phyloP scores from a whole-genome alignment of 768 basidiomycete genomes.

The Hydnum rufescens region DNA sequence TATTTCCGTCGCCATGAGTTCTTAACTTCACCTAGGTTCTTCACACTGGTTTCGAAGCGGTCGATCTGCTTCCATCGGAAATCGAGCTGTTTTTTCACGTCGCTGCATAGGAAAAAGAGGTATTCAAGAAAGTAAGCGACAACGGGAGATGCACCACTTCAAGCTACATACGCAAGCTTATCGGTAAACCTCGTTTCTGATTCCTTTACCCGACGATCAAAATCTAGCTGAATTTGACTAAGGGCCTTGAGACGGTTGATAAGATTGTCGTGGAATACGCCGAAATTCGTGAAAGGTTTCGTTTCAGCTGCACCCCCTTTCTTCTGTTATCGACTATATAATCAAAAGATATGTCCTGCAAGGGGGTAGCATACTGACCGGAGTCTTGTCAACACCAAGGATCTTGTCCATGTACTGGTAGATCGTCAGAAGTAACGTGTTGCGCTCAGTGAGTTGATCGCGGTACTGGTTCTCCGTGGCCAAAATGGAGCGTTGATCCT shows the following conservation, averaged over 20 bases:
- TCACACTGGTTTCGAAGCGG: no score
- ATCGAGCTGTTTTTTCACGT: conserved; percentile 77
- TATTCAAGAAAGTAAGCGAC: no score
- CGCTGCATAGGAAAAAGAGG: no score
- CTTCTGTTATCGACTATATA: background rate
- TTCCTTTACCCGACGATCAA: conserved; percentile 70
- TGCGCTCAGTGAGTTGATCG: conserved; percentile 84
- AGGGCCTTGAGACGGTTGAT: conserved; percentile 71
- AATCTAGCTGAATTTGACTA: conserved; percentile 65
- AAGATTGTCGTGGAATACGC: conserved; percentile 86
- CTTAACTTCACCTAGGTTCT: no score
- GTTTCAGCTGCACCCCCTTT: conserved; percentile 43
- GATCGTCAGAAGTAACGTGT: conserved; percentile 75
- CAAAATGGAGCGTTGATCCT: conserved; percentile 59
- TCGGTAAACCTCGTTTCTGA: conserved; percentile 54
- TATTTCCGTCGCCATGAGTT: conserved; percentile 79
- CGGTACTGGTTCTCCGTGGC: conserved; percentile 62
- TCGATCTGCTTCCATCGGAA: no score
- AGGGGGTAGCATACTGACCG: conserved; percentile 46
- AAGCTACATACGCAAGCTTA: conserved; percentile 31
- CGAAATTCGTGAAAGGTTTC: conserved; percentile 85
- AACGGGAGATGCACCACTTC: no score
- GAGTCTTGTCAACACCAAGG: conserved; percentile 70
- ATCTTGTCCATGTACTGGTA: conserved; percentile 94
- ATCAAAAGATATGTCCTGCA: background rate